phyloP scores from a whole-genome alignment of 192 early-diverging fungal genomes.

The Entophlyctis luteolus region DNA sequence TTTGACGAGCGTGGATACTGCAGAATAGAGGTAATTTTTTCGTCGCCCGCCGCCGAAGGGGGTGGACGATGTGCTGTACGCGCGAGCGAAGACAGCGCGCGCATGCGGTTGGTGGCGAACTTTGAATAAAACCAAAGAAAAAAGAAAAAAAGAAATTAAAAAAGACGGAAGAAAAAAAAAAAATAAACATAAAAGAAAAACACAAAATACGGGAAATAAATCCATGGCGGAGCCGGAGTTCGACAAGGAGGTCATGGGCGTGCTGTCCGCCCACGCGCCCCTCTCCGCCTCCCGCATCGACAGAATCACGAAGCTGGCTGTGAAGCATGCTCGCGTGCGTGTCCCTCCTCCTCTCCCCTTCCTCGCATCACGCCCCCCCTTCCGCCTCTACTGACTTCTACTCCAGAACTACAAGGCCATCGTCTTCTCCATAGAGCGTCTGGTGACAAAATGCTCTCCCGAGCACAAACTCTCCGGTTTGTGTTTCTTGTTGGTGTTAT shows the following conservation, averaged over 20 bases:
- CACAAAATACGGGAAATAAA: background rate
- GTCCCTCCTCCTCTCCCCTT: background rate
- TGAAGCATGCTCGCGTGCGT: constrained; percentile 46
- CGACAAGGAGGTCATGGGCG: constrained; percentile 49
- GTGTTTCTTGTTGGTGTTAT: background rate
- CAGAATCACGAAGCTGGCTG: constrained; percentile 45
- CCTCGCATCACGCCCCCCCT: too few species aligned
- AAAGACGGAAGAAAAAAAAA: background rate
- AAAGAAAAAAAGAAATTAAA: background rate
- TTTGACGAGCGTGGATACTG: constrained; percentile 42
- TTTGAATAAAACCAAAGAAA: background rate
- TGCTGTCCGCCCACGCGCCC: constrained; percentile 40
- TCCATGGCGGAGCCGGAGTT: constrained; percentile 39
- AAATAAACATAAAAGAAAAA: background rate
- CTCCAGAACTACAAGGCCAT: constrained; percentile 44
- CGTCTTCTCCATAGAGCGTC: constrained; percentile 44
- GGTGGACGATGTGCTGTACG: background rate
- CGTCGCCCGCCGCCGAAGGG: background rate
- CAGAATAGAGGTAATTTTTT: background rate
- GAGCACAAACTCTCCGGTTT: constrained; percentile 45
- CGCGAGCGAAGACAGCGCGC: background rate
- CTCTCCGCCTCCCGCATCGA: constrained; percentile 51
- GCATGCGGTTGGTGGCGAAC: background rate
- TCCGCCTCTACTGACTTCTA: background rate
- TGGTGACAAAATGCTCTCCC: constrained; percentile 44